These are phyloP conservation scores for Populus davidiana DNA, from an alignment of 345 rosid species.

Conservation along the genomic window DNA sequence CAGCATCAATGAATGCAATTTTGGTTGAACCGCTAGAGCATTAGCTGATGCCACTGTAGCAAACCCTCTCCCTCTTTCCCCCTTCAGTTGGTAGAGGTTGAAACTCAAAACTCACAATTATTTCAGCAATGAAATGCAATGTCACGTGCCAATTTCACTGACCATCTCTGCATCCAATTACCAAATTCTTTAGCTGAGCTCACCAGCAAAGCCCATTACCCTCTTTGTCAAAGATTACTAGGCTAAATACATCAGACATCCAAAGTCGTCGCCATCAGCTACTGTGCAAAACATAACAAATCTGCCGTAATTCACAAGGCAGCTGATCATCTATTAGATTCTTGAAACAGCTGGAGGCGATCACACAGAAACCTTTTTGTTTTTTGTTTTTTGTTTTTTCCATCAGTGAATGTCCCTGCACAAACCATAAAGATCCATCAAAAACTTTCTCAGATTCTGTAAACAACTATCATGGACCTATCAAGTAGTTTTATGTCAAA, in stretches of 20 bases:
- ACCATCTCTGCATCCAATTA: neutral
- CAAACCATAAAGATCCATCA: constrained; percentile 5
- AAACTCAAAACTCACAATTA: neutral
- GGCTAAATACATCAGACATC: neutral
- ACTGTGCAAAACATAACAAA: neutral
- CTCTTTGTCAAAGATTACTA: constrained; percentile 5
- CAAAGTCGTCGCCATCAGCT: neutral
- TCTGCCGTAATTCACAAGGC: neutral
- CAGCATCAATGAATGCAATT: neutral
- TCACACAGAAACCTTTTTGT: neutral
- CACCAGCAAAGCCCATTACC: neutral
- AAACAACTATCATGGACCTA: constrained; percentile 1
- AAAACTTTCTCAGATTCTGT: constrained; percentile 8
- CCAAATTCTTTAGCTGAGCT: neutral
- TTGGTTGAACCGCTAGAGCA: neutral
- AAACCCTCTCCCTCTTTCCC: neutral
- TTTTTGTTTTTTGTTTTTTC: neutral
- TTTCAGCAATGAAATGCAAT: neutral
- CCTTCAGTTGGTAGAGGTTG: neutral
- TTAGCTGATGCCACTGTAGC: neutral
- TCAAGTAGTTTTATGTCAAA: neutral
- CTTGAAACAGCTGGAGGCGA: neutral
- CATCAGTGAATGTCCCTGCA: constrained; percentile 13
- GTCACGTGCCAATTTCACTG: neutral
- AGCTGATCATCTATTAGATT: constrained; percentile 1